Base-by-base conservation (phyloP, 306 rosid species). In the Ziziphus jujuba region DNA sequence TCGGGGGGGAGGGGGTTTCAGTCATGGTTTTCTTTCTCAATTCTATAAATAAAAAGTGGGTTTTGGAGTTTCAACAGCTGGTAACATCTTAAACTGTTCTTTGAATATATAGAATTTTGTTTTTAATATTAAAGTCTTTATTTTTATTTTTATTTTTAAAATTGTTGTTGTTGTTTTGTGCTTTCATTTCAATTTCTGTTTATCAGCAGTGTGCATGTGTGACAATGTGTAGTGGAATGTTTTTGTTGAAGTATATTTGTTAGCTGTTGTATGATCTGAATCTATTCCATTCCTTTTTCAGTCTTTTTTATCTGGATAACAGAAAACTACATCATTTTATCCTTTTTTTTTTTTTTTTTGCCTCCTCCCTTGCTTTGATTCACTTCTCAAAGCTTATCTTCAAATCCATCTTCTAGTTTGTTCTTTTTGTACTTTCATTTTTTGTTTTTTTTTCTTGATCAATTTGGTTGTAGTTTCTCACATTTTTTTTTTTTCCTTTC, bases 231-330 rank as follows among this genome's bases (percentile, higher is more conserved):
- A 58, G 78, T 48, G 79, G 74, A 43, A 68, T 78, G 80, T 77
- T 78, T n/a, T 65, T 75, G 74, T 78, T 73, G 70, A 64, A 75
- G 62, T 71, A 44, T 65, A 63, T 72, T 65, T 54, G 69, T 49
- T 56, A 57, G 72, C 74, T 69, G 82, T n/a, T 72, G 73, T 66
- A 43, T 87, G 85, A 83, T 88, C 78, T 81, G 78, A 76, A 77
- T 81, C 82, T 77, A 67, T 79, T 85, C 81, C 67, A 34, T 80
- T 76, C 68, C 59, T 76, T 59, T 73, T 67, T 43, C 63, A 56
- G 64, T 40, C 40, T 57, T 67, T 28, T 43, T 67, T 67, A 21
- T 49, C 66, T 69, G 70, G 75, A 61, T 66, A 62, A 36, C 65
- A 47, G 50, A 75, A 73, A 35, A 40, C 65, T 77, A 53, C 69